Base-by-base conservation (phyloP, 2,329 filamentous ascomycete species). In the Colletotrichum plurivorum region DNA sequence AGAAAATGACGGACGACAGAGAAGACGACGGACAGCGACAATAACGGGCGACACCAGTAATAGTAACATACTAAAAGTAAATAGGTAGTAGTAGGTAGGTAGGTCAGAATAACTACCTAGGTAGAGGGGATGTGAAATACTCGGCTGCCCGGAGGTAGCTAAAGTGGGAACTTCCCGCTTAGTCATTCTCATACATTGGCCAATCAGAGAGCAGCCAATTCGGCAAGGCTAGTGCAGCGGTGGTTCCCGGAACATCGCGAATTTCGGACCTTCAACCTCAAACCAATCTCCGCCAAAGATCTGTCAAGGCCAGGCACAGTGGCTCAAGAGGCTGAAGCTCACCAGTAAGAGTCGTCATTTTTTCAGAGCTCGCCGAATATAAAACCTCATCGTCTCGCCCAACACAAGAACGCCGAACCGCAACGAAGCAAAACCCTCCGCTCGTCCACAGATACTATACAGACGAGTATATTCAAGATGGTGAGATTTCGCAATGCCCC, bases 381-480 rank as follows among this genome's bases (percentile, higher is more conserved):
- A 25, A 25, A 5, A 25, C 22, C 22, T 43, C 51, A 65, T 49
- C 65, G 49, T 56, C 67, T 56, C 49, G 43, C 62, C 59, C 61
- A 25, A 25, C 22, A 25, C 22, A 25, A 25, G 22, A 25, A 4
- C 22, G 22, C 22, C 22, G 22, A 25, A 71, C 57, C 69, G 55
- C 46, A 60, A 60, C 61, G 58, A 70, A 67, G 67, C 67, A 58
- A 25, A 25, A 4, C 22, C 22, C 20, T 22, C 20, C 46, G 39
- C 63, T 58, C 63, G 56, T 64, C n/a, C 9, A 51, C 41, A 27
- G 53, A 58, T 36, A 46, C 56, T 51, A 71, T 31, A 66, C 25
- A 63, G 51, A 63, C 54, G 18, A 63, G 6, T 10, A 10, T 8
- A 41, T 73, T 72, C 77, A 82, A 74, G 69, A 83, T 83, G 81